A percentile compares a stretch with the other conserved stretches of the same genome.
phyloP scores from a whole-genome alignment of 2,329 filamentous ascomycete genomes.

The Diaporthe amygdali region DNA sequence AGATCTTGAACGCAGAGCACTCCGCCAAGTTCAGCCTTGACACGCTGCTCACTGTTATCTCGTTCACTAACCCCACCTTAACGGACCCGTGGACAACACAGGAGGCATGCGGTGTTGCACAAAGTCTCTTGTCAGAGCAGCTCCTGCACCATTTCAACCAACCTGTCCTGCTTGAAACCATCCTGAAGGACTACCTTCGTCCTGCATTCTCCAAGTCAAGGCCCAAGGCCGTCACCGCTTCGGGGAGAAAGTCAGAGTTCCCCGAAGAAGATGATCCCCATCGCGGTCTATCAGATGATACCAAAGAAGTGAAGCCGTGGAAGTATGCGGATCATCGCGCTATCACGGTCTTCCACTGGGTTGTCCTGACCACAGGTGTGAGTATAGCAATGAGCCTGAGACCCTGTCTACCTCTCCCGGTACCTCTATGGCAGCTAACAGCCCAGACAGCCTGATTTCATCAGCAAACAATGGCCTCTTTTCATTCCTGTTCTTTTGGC shows the following conservation, averaged over 20 bases:
- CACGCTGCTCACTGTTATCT: constrained; percentile 38
- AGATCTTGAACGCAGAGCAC: background rate
- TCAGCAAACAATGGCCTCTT: constrained; percentile 68
- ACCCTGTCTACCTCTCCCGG: background rate
- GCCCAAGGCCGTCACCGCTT: constrained; percentile 57
- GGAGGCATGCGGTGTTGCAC: constrained; percentile 36
- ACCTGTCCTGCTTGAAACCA: constrained; percentile 55
- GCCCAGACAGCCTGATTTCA: constrained; percentile 40
- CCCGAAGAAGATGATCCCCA: constrained; percentile 43
- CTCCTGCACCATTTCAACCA: constrained; percentile 27
- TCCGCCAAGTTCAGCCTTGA: constrained; percentile 28
- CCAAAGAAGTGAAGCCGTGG: constrained; percentile 61
- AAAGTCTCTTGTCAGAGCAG: constrained; percentile 36
- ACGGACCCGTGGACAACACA: constrained; percentile 38
- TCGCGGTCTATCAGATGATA: constrained; percentile 41
- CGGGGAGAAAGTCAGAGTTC: constrained; percentile 60
- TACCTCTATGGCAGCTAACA: constrained; percentile 18
- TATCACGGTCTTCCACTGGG: constrained; percentile 66
- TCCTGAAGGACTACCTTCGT: constrained; percentile 69
- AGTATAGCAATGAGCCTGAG: constrained; percentile 32
- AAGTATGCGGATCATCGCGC: constrained; percentile 58
- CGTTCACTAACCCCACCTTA: constrained; percentile 29
- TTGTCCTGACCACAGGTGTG: constrained; percentile 56
- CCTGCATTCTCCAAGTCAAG: constrained; percentile 68
- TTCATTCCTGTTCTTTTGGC: constrained; percentile 73